phyloP scores from a whole-genome alignment of 306 rosid species.

The Luffa acutangula region DNA sequence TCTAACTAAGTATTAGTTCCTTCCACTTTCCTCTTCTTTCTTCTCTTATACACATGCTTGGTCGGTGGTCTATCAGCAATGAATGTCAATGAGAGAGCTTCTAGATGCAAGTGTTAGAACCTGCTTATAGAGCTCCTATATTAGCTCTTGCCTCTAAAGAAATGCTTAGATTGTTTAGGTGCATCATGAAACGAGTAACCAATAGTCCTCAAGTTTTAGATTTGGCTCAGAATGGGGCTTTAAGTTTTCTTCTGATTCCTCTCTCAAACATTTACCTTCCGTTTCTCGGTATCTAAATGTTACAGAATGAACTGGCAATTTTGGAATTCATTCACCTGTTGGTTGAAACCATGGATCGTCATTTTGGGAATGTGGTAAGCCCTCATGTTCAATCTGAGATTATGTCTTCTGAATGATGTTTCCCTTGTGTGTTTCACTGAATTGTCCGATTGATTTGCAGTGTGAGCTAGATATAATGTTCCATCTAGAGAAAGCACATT shows the following conservation, averaged over 20 bases:
- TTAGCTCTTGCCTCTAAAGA: background rate
- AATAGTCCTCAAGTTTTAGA: background rate
- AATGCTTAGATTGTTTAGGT: background rate
- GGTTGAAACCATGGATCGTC: constrained; percentile 97
- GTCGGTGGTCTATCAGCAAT: background rate
- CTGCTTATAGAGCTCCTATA: background rate
- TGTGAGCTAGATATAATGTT: constrained; percentile 99
- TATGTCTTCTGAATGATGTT: background rate
- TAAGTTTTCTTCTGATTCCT: background rate
- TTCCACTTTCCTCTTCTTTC: too few species aligned
- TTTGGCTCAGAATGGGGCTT: background rate
- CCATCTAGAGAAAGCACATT: constrained; percentile 92
- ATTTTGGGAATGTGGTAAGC: constrained; percentile 89
- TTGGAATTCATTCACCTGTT: constrained; percentile 89
- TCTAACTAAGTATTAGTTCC: too few species aligned
- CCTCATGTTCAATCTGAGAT: background rate
- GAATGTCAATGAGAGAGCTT: background rate
- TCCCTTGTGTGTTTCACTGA: background rate
- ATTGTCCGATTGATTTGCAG: constrained; percentile 32
- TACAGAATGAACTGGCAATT: constrained; percentile 89
- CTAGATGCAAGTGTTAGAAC: background rate
- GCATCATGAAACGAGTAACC: background rate
- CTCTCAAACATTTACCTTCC: background rate
- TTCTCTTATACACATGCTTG: too few species aligned
- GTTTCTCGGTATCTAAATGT: background rate